These are phyloP conservation scores for Pilasporangium apinafurcum DNA, from an alignment of 352 stramenopile genomes.

Conservation along the genomic window DNA sequence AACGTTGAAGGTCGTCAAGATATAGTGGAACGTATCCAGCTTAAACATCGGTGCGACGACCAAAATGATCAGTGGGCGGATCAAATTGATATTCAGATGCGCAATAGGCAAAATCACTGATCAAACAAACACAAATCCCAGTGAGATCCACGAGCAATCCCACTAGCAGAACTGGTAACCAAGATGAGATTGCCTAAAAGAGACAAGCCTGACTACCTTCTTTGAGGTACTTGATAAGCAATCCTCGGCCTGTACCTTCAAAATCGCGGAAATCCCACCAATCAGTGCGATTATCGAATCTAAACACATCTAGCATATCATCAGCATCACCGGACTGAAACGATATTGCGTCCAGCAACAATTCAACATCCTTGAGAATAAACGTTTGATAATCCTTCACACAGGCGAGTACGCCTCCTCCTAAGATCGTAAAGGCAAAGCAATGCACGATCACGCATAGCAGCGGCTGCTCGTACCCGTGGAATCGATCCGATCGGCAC, in stretches of 20 bases:
- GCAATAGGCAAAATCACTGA: slow-evolving; percentile 57
- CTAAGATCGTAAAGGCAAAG: slow-evolving; percentile 47
- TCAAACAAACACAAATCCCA: not conserved
- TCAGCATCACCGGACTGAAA: no score
- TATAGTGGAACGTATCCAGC: slow-evolving; percentile 66
- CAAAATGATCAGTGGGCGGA: slow-evolving; percentile 57
- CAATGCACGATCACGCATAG: slow-evolving; percentile 65
- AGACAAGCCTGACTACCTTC: slow-evolving; percentile 15
- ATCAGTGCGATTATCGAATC: slow-evolving; percentile 17
- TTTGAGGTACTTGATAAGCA: slow-evolving; percentile 48
- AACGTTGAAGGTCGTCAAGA: slow-evolving; percentile 47
- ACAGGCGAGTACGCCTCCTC: slow-evolving; percentile 33
- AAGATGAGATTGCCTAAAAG: not conserved
- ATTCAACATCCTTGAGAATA: slow-evolving; percentile 45
- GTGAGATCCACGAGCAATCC: not conserved
- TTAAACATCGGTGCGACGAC: slow-evolving; percentile 67
- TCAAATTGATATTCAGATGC: slow-evolving; percentile 59
- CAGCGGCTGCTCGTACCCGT: slow-evolving; percentile 47
- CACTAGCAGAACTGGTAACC: not conserved
- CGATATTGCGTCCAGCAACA: slow-evolving; percentile 36
- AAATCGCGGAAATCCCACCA: slow-evolving; percentile 67
- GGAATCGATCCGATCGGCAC: slow-evolving; percentile 43
- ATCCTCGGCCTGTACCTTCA: slow-evolving; percentile 28
- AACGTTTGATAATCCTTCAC: slow-evolving; percentile 32
- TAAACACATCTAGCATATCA: no score